A percentile compares a stretch with the other conserved stretches of the same genome.
Conservation (phyloP, 148 eudicot genomes). For the Camellia sinensis region DNA sequence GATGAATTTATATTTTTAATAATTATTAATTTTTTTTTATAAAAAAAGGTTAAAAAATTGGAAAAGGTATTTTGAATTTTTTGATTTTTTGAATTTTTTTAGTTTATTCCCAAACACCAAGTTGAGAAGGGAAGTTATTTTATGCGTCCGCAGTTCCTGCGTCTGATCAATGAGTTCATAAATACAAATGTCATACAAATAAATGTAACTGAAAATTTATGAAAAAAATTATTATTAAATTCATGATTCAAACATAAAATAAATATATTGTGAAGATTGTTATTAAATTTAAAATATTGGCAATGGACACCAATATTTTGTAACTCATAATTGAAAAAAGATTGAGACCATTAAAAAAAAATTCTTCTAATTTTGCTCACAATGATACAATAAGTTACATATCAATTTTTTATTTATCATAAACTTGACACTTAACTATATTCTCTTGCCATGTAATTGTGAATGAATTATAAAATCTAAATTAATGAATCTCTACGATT, state of each 20-base stretch:
- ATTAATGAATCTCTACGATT: background rate
- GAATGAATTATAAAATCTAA: background rate
- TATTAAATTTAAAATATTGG: too few species aligned
- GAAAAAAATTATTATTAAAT: background rate
- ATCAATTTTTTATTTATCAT: too few species aligned
- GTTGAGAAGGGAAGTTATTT: background rate
- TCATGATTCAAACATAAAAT: background rate
- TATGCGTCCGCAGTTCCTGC: background rate
- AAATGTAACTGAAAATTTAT: too few species aligned
- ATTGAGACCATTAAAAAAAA: too few species aligned
- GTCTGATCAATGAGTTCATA: background rate
- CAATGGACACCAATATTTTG: background rate
- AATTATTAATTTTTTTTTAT: too few species aligned
- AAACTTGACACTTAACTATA: too few species aligned
- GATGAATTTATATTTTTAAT: background rate
- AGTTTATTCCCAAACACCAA: background rate
- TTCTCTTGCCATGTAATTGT: background rate
- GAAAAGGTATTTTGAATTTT: too few species aligned
- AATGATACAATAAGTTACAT: too few species aligned
- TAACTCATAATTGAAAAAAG: too few species aligned
- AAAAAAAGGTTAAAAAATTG: too few species aligned
- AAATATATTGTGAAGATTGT: background rate
- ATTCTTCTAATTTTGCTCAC: background rate
- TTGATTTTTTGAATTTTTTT: too few species aligned
- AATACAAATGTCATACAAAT: background rate